These are phyloP conservation scores for Chamaenerion angustifolium DNA, from an alignment of 345 rosid genomes.

Conservation along the genomic window DNA sequence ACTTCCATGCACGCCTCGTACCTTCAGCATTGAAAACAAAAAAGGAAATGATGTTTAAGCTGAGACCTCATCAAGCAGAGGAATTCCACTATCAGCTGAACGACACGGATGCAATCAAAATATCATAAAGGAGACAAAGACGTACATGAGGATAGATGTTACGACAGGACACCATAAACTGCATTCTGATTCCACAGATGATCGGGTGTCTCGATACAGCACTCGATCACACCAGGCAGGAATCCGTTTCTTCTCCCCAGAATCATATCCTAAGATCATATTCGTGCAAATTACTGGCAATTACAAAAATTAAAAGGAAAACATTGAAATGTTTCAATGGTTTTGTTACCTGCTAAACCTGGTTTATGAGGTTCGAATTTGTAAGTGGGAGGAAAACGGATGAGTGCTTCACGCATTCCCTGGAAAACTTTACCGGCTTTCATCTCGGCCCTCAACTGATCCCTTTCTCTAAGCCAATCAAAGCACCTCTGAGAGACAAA, in stretches of 20 bases:
- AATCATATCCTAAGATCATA: constrained; percentile 64
- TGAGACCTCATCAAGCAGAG: too few species aligned
- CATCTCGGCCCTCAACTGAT: constrained; percentile 97
- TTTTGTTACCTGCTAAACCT: constrained; percentile 76
- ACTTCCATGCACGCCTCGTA: constrained; percentile 98
- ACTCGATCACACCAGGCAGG: constrained; percentile 99
- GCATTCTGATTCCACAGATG: constrained; percentile 44
- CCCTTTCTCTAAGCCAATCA: constrained; percentile 97
- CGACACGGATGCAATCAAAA: constrained; percentile 1
- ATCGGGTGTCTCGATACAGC: constrained; percentile 75
- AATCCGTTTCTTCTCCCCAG: constrained; percentile 97
- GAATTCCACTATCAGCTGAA: too few species aligned
- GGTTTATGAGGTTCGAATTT: constrained; percentile 76
- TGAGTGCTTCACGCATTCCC: constrained; percentile 97
- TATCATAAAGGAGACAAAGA: background rate
- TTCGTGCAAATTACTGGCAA: too few species aligned
- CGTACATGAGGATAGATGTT: constrained; percentile 61
- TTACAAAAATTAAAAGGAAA: background rate
- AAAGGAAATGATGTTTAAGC: too few species aligned
- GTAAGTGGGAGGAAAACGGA: constrained; percentile 95
- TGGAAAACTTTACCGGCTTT: constrained; percentile 92
- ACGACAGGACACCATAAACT: constrained; percentile 82
- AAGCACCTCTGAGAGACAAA: constrained; percentile 94
- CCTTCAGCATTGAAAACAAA: constrained; percentile 18
- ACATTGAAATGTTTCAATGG: background rate